Evolutionary conservation across 345 rosid genomes (phyloP), one percentile per base, ranked within the genome.

Genomic region (Citrus cavaleriei): DNA sequence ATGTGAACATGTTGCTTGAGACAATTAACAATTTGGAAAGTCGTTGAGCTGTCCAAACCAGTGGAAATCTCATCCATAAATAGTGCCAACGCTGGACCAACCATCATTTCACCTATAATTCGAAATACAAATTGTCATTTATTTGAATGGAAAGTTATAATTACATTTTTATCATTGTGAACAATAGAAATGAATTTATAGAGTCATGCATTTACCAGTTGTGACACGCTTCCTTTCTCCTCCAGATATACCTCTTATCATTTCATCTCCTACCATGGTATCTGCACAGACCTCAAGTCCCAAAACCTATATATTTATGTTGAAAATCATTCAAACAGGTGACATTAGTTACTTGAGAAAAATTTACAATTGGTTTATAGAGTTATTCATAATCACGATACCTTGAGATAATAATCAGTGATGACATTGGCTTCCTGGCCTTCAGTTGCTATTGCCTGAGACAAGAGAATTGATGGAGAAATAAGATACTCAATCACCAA

Each of bases 181-280:
- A 4, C 19, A 72, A 57, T 21, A 46, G 5, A 46, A 40, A 42
- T 9, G 9, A 35, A 9, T 69, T 55, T 1, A 58, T 58, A 28
- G 19, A 27, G 51, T 13, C 62, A 10, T 0, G 22, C 6, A 66
- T 21, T 61, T 75, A 90, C 97, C 98, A 30, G 95, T 92, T 25
- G 98, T 94, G 30, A 92, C 89, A 73, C 98, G 93, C 76, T 92
- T 93, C 86, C 82, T 90, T 80, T 93, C 93, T 5, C 97, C 95
- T 37, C 98, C 98, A 28, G 98, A 93, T 75, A 93, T 84, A 16
- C 98, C 98, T 84, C 97, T 85, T 35, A 87, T 18, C 95, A 93
- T 91, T 74, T 86, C 93, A 82, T 91, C 83, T 28, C 97, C 98
- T 4, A 92, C 88, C 83, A 93, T 62, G 4, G 87, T 91, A 70